A percentile compares a stretch with the other conserved stretches of the same genome.
phyloP scores from a whole-genome alignment of 176 grass and related monocot genomes.

The Triticum aestivum region IWGSC_CS_RefSeq_v2.1 NC_057802.1:425145538-425146037 shows the following conservation, averaged over 20 bases:
- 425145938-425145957: background rate
- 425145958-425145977: background rate
- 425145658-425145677: slow-evolving; percentile 19
- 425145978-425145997: background rate
- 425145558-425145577: slow-evolving; percentile 96
- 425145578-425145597: slow-evolving; percentile 97
- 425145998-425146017: background rate
- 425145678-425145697: slow-evolving; percentile 9
- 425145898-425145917: slow-evolving; percentile 14
- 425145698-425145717: background rate
- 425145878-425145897: background rate
- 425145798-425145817: background rate
- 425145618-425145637: background rate
- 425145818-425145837: slow-evolving; percentile 8
- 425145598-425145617: slow-evolving; percentile 36
- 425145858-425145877: background rate
- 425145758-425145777: background rate
- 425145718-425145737: slow-evolving; percentile 1
- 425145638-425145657: background rate
- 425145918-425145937: slow-evolving; percentile 21
- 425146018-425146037: slow-evolving; percentile 9
- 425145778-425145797: too few species aligned
- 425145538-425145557: slow-evolving; percentile 97
- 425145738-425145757: background rate
- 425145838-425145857: slow-evolving; percentile 10